These are phyloP conservation scores for Larix sibirica DNA, from an alignment of 83 land plant genomes.

Conservation along the genomic window DNA sequence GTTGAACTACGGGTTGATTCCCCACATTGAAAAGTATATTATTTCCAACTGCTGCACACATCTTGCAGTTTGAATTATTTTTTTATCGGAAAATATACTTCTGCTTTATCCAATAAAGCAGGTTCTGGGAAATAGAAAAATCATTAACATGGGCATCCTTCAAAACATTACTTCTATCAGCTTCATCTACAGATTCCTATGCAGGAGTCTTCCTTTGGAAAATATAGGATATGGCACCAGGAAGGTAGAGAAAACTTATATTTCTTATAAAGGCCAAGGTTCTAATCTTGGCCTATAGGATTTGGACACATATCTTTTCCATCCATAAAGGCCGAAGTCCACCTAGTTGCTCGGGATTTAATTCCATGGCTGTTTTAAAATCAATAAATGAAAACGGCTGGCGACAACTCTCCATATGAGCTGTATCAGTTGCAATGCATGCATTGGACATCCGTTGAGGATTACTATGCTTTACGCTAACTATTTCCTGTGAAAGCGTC, in stretches of 20 bases:
- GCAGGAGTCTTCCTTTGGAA: too few relatives aligned
- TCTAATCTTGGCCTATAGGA: constrained; percentile 22
- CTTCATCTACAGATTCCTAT: too few relatives aligned
- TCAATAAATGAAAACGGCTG: constrained; percentile 40
- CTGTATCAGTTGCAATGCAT: constrained; percentile 16
- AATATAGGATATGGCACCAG: too few relatives aligned
- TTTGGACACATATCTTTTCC: constrained; percentile 40
- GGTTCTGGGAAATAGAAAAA: too few relatives aligned
- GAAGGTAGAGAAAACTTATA: neutral
- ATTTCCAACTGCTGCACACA: too few relatives aligned
- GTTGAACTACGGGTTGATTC: too few relatives aligned
- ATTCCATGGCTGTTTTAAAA: constrained; percentile 58
- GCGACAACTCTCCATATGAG: constrained; percentile 17
- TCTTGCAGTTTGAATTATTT: too few relatives aligned
- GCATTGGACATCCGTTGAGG: constrained; percentile 21
- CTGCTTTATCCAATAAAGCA: too few relatives aligned
- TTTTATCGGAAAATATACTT: too few relatives aligned
- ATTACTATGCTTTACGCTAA: constrained; percentile 37
- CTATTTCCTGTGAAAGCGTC: constrained; percentile 22
- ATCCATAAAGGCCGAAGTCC: constrained; percentile 41
- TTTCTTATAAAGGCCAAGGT: neutral
- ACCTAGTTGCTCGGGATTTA: constrained; percentile 47
- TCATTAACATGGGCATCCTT: too few relatives aligned
- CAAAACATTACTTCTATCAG: too few relatives aligned
- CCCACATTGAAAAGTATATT: too few relatives aligned